phyloP scores from a whole-genome alignment of 768 basidiomycete species.

The Tylopilus plumbeoviolaceoides region DNA sequence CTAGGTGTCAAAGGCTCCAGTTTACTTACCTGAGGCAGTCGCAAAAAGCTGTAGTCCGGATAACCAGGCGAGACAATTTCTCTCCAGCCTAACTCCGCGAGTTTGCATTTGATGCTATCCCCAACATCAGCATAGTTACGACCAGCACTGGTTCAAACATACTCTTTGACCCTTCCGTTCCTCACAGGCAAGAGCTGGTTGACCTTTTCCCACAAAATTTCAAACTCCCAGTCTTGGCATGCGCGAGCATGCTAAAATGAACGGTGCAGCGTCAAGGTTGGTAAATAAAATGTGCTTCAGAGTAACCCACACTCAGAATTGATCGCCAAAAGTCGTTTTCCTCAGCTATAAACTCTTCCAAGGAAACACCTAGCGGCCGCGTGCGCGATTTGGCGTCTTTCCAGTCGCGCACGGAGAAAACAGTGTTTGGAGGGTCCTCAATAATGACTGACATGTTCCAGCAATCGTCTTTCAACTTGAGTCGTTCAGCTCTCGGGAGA shows the following conservation, averaged over 20 bases:
- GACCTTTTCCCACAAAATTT: background rate
- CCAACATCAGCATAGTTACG: background rate
- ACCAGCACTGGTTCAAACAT: background rate
- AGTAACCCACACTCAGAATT: background rate
- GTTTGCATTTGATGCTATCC: background rate
- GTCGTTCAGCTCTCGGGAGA: too few relatives aligned
- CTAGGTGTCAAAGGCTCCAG: background rate
- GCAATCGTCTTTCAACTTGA: too few relatives aligned
- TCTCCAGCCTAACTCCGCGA: background rate
- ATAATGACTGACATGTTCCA: too few relatives aligned
- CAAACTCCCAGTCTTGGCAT: constrained; percentile 1
- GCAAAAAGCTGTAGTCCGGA: background rate
- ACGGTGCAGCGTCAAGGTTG: too few relatives aligned
- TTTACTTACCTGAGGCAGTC: constrained; percentile 7
- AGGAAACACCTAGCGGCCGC: background rate
- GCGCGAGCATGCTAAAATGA: too few relatives aligned
- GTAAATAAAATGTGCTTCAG: background rate
- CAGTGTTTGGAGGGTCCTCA: too few relatives aligned
- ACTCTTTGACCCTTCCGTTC: constrained; percentile 2
- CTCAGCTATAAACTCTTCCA: background rate
- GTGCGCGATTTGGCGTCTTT: background rate
- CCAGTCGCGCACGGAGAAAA: background rate
- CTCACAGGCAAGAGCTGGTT: background rate
- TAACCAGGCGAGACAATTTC: too few relatives aligned
- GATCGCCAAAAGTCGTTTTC: background rate